A percentile compares a stretch with the other conserved stretches of the same genome.
These are phyloP conservation scores for Capsella bursapastoris DNA, from an alignment of 345 rosid genomes.

Conservation along the genomic window DNA sequence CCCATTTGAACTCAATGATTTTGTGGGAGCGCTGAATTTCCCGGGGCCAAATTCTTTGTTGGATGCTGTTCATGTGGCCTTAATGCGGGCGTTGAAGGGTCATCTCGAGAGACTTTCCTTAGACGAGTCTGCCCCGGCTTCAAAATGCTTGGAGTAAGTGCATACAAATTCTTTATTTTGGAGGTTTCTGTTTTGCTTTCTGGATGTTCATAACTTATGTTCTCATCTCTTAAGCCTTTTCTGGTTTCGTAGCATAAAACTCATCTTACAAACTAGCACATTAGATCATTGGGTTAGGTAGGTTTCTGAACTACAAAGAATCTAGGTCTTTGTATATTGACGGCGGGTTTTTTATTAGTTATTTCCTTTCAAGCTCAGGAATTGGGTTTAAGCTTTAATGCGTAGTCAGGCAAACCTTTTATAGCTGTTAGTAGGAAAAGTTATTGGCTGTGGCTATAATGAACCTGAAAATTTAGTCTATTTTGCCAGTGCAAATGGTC, in stretches of 20 bases:
- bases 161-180: not conserved
- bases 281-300: not conserved
- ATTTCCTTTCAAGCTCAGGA: conserved; percentile 6
- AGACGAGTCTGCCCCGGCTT: conserved; percentile 67
- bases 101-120: conserved; percentile 66
- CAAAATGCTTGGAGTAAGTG: conserved; percentile 73
- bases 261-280: not conserved
- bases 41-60: conserved; percentile 62
- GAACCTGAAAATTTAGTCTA: not conserved
- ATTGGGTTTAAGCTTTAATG: not conserved
- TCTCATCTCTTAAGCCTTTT: not conserved
- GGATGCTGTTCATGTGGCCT: conserved; percentile 80
- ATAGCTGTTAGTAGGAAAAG: conserved; percentile 3
- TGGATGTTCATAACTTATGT: not conserved
- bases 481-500: not conserved
- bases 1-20: conserved; percentile 82
- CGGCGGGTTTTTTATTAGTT: not conserved
- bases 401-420: not conserved
- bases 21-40: conserved; percentile 79
- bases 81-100: conserved; percentile 66
- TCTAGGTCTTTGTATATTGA: conserved; percentile 1
- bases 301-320: conserved; percentile 7
- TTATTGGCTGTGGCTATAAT: not conserved
- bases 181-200: conserved; percentile 4
- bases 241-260: not conserved